Evolutionary conservation across 2,329 filamentous ascomycete genomes (phyloP).

Genomic region (Colletotrichum liaoningense): DNA sequence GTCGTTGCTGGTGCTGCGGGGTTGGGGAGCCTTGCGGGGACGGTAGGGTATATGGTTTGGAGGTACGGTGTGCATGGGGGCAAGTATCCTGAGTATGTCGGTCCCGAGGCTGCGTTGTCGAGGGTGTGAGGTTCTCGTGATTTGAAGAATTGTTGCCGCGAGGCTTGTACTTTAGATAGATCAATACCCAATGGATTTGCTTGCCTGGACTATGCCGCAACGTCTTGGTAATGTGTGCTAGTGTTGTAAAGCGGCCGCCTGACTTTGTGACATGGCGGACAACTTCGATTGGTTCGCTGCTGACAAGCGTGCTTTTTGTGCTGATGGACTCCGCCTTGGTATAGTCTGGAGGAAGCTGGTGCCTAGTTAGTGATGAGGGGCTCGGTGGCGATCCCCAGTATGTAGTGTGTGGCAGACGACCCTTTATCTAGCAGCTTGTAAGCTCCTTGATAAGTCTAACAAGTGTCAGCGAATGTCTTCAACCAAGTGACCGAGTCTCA

Average conservation of each 20-base stretch:
- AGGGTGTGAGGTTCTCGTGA: not conserved
- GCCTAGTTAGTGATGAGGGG: not conserved
- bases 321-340: not conserved
- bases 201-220: not conserved
- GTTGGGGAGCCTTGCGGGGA: slow-evolving; percentile 60
- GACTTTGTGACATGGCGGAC: not conserved
- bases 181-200: not conserved
- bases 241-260: not conserved
- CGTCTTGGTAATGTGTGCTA: too few relatives aligned
- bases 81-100: slow-evolving; percentile 46
- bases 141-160: not conserved
- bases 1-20: slow-evolving; percentile 57
- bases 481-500: not conserved
- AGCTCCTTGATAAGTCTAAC: not conserved
- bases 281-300: not conserved
- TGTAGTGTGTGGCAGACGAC: not conserved
- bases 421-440: not conserved
- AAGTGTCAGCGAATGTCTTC: not conserved
- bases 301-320: not conserved
- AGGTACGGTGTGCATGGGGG: slow-evolving; percentile 60
- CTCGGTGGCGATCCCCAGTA: not conserved
- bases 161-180: not conserved
- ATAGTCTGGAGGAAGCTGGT: not conserved
- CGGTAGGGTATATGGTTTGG: slow-evolving; percentile 61
- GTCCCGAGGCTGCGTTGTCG: slow-evolving; percentile 27